A percentile compares a stretch with the other conserved stretches of the same genome.
Evolutionary conservation across 163 green algal genomes (phyloP).

Genomic region (Coccomyxa subellipsoidea): DNA sequence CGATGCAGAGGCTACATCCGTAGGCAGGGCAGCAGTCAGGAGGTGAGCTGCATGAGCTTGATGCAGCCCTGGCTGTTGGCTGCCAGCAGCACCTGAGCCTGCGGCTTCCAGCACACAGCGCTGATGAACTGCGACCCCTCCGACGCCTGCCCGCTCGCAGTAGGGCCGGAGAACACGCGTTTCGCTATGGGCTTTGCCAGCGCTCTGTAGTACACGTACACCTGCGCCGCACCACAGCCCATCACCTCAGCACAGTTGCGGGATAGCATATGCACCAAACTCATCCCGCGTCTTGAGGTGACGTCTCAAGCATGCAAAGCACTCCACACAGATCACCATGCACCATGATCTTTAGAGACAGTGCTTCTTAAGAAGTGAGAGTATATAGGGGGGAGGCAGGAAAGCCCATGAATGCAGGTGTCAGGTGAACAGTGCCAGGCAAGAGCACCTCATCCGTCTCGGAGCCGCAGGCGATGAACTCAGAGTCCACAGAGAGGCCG

Average conservation of each 20-base stretch:
- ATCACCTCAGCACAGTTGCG: not conserved
- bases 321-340: too few relatives aligned
- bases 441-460: constrained; percentile 48
- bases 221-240: constrained; percentile 23
- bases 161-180: constrained; percentile 21
- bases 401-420: not conserved
- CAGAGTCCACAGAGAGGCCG: constrained; percentile 42
- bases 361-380: too few relatives aligned
- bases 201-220: constrained; percentile 62
- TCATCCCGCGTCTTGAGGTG: too few relatives aligned
- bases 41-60: constrained; percentile 43
- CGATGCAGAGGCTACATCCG: too few relatives aligned
- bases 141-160: not conserved
- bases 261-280: too few relatives aligned
- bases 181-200: constrained; percentile 49
- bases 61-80: constrained; percentile 56
- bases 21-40: not conserved
- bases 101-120: constrained; percentile 42
- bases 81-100: constrained; percentile 44
- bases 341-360: too few relatives aligned
- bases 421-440: not conserved
- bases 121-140: constrained; percentile 42
- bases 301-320: too few relatives aligned
- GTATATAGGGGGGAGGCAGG: too few relatives aligned
- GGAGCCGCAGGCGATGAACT: constrained; percentile 60